Conservation (phyloP, 176 grass and related monocot genomes). For the Phyllostachys edulis region DNA sequence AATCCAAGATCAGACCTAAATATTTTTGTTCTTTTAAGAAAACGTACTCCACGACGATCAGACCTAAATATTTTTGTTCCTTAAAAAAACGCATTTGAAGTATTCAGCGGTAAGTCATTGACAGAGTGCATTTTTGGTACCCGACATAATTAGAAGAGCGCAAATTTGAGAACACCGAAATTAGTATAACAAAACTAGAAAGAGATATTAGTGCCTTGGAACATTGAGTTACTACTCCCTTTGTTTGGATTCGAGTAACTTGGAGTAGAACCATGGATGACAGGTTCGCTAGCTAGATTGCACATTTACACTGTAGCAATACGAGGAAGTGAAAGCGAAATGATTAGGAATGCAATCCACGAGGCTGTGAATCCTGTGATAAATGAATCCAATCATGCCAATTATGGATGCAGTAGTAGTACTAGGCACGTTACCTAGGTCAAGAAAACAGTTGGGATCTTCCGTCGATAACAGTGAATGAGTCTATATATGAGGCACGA, state of each 20-base stretch:
- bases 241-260: not conserved
- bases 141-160: not conserved
- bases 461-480: not conserved
- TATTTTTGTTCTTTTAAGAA: not conserved
- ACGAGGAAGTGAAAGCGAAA: not conserved
- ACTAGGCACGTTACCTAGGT: not conserved
- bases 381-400: not conserved
- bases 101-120: not conserved
- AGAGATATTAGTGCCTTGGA: not conserved
- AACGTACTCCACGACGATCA: no score
- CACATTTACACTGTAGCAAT: no score
- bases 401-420: not conserved
- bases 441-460: not conserved
- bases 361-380: not conserved
- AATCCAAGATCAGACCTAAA: not conserved
- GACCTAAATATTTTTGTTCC: not conserved
- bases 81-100: not conserved
- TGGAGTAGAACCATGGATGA: not conserved
- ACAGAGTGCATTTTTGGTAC: not conserved
- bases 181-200: not conserved
- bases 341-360: not conserved
- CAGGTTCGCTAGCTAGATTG: not conserved
- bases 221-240: not conserved
- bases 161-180: not conserved
- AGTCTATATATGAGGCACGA: not conserved